Evolutionary conservation across 2,329 filamentous ascomycete species (phyloP).

Genomic region (Huntiella savannae): DNA sequence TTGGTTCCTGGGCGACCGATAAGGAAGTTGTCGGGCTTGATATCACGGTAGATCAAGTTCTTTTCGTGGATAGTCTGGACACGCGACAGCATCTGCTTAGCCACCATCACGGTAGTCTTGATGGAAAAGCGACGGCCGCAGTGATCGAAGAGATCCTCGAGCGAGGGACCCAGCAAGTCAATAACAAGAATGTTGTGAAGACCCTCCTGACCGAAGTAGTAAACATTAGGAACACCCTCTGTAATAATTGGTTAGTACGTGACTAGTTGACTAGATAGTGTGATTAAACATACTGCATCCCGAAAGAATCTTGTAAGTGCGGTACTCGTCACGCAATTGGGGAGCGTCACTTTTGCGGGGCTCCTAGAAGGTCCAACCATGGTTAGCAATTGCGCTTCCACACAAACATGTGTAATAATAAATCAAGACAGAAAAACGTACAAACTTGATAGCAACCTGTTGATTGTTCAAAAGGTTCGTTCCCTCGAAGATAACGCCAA

Average conservation of each 20-base stretch:
- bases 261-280: background rate
- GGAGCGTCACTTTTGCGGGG: constrained; percentile 96
- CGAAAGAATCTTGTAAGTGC: constrained; percentile 98
- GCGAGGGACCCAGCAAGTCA: constrained; percentile 79
- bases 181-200: constrained; percentile 98
- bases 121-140: constrained; percentile 88
- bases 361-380: constrained; percentile 40
- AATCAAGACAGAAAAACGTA: constrained; percentile 25
- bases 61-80: constrained; percentile 94
- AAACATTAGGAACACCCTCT: constrained; percentile 98
- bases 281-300: constrained; percentile 69
- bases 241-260: constrained; percentile 7
- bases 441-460: constrained; percentile 98
- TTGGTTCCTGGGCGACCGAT: constrained; percentile 86
- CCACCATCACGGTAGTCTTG: constrained; percentile 98
- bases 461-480: constrained; percentile 98
- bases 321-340: constrained; percentile 92
- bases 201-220: constrained; percentile 97
- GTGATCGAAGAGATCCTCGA: constrained; percentile 94
- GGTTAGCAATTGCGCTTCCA: background rate
- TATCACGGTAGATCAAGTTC: constrained; percentile 96
- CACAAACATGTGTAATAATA: background rate
- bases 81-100: constrained; percentile 94
- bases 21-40: constrained; percentile 98
- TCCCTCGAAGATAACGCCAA: constrained; percentile 96